Evolutionary conservation across 352 stramenopile species (phyloP), one percentile per base, ranked within the genome.

Genomic region (Globisporangium uncinulatum): DNA sequence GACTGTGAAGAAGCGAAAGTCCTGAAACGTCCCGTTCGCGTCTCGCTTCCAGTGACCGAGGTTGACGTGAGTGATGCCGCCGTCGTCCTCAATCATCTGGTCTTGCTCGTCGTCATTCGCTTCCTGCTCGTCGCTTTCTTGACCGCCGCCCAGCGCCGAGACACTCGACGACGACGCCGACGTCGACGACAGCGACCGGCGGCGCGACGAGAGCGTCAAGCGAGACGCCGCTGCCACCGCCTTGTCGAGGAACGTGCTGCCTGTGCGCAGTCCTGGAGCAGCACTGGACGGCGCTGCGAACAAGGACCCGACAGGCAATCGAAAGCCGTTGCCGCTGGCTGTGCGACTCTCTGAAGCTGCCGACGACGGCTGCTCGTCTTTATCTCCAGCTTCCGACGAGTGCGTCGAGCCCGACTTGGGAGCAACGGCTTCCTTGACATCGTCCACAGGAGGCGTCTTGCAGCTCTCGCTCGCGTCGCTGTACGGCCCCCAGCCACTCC

Each of bases 201-300:
- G 57, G 49, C 69, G 64, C 6, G 61, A 13, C 34, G 34, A 57
- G 5, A 59, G 44, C 6, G 71, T 59, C 8, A 88, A 54, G 3
- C 81, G 79, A 0, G 76, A 74, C 34, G 79, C 77, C 14, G 78
- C 79, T 29, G 79, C 78, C n/a, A 89, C 77, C 0, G 79, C 77
- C 60, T 85, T 84, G 61, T 92, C 78, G 17, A 90, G 55, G 46
- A 92, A 76, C 0, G 79, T 89, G 31, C 79, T 87, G 7, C 79
- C 79, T 14, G 82, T 89, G 1, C 82, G 71, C 29, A 89, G 43
- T 9, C 70, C 57, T 5, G 71, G 57, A 39, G 57, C 48, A 50
- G 46, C 51, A 6, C 39, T 56, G 9, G 47, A 51, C 8, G 59
- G 55, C 6, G 41, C 42, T 1, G 54, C 53, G 32, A 62, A 59